phyloP scores from a whole-genome alignment of 2,329 filamentous ascomycete species.

The Epichloe aotearoae region DNA sequence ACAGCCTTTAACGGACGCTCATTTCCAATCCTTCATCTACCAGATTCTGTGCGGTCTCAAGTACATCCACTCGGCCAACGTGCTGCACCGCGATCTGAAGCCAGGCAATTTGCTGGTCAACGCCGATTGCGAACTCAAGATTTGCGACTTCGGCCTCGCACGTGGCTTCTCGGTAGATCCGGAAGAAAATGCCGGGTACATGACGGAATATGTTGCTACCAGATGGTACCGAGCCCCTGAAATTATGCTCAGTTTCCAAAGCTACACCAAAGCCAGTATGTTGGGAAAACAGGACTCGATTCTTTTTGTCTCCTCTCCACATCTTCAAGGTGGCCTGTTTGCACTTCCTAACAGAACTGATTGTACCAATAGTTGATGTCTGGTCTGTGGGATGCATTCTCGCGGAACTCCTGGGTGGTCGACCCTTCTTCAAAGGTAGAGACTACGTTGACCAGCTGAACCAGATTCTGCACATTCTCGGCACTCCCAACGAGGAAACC shows the following conservation, averaged over 20 bases:
- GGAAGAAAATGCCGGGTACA: conserved; percentile 96
- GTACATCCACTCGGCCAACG: conserved; percentile 98
- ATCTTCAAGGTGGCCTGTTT: no score
- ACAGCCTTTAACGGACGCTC: conserved; percentile 91
- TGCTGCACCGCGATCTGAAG: conserved; percentile 92
- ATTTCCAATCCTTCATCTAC: conserved; percentile 99
- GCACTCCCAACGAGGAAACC: conserved; percentile 91
- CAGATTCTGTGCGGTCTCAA: conserved; percentile 98
- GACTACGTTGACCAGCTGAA: conserved; percentile 99
- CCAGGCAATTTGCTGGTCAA: conserved; percentile 96
- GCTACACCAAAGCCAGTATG: conserved; percentile 99
- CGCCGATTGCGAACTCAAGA: conserved; percentile 98
- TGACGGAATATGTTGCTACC: conserved; percentile 98
- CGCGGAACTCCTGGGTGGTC: conserved; percentile 85
- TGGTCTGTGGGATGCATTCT: conserved; percentile 99
- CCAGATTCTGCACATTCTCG: conserved; percentile 96
- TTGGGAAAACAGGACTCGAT: conserved; percentile 18
- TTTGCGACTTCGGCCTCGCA: conserved; percentile 93
- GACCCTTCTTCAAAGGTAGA: conserved; percentile 97
- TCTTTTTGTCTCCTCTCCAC: background rate
- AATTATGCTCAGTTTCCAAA: conserved; percentile 99
- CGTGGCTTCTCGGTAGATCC: conserved; percentile 95
- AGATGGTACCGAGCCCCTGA: conserved; percentile 92
- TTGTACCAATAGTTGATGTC: conserved; percentile 61
- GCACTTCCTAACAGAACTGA: background rate